Base-by-base conservation (phyloP, 495 filamentous ascomycete genomes). In the Podospora anserina region DNA sequence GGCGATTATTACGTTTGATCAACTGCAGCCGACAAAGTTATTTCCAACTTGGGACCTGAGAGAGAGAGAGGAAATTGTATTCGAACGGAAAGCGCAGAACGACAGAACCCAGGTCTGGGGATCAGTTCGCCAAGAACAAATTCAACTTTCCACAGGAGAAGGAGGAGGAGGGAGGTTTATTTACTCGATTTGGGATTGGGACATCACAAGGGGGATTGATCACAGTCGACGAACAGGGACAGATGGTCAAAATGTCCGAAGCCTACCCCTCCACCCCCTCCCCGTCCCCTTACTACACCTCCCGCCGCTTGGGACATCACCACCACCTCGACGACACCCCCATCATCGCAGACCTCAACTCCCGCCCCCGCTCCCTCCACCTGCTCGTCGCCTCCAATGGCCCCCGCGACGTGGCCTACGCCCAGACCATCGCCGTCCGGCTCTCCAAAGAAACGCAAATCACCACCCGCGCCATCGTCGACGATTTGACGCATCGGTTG, bases 381-480 rank as follows among this genome's bases (percentile, higher is more conserved):
- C 78, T 87, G 18, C 76, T 87, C 23, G 75, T 87, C n/a, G 80
- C 82, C 30, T 79, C 84, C 55, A 86, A 86, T 71, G 84, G 85
- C 60, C 75, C 78, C 61, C 78, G 77, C 16, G 83, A 87, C 60
- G 79, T 84, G 49, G 81, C 84, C 59, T 82, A 78, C 65, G 85
- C 85, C 20, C 79, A 85, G 69, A 78, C 81, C 13, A 82, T 87
- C 59, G 84, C 83, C 63, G 81, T 87, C 18, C 82, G 85, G 64
- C 81, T 87, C 0, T 84, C 84, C 32, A 86, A 85, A 69, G 81
- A 87, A 32, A 66, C 81, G 13, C 82, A 84, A 66, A 85, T 87
- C 69, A 82, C 83, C 68, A 85, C 80, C 0, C 79, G 84, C 32
- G 84, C 83, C 64, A 82, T 87, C 57, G 80, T 84, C 69, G 85